These are phyloP conservation scores for Hygrophorus russula DNA, from an alignment of 768 basidiomycete species.

Conservation along the genomic window DNA sequence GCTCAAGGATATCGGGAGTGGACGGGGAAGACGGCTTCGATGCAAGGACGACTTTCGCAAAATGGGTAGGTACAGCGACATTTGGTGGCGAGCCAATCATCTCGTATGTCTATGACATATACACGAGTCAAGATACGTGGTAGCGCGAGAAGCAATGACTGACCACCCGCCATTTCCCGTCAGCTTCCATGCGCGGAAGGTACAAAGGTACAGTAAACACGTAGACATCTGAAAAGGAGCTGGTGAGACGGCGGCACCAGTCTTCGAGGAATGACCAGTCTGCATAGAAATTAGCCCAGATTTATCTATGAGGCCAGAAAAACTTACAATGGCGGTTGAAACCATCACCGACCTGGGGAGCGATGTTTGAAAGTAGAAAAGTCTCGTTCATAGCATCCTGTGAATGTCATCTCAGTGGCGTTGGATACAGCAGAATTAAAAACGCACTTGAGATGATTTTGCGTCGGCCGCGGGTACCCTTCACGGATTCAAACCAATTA, in stretches of 20 bases:
- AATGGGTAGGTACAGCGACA: slow-evolving; percentile 92
- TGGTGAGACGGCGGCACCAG: slow-evolving; percentile 87
- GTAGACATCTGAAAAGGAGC: slow-evolving; percentile 87
- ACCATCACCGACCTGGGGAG: slow-evolving; percentile 94
- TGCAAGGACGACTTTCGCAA: slow-evolving; percentile 89
- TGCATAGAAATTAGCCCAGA: slow-evolving; percentile 17
- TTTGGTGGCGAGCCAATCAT: slow-evolving; percentile 90
- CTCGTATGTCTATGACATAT: slow-evolving; percentile 65
- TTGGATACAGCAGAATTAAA: background rate
- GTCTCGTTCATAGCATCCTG: slow-evolving; percentile 94
- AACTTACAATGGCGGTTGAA: slow-evolving; percentile 92
- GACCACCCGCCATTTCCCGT: slow-evolving; percentile 95
- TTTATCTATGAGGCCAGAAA: background rate
- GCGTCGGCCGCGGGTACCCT: slow-evolving; percentile 98
- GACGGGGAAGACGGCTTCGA: slow-evolving; percentile 65
- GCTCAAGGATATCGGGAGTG: slow-evolving; percentile 58
- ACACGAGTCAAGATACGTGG: background rate
- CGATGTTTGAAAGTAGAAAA: slow-evolving; percentile 89
- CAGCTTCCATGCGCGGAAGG: slow-evolving; percentile 71
- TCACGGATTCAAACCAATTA: slow-evolving; percentile 1
- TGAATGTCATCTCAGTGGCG: background rate
- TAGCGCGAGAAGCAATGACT: slow-evolving; percentile 21
- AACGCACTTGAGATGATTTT: slow-evolving; percentile 65
- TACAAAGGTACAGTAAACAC: slow-evolving; percentile 98
- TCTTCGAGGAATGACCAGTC: slow-evolving; percentile 97